Base-by-base conservation (phyloP, 2,329 filamentous ascomycete species). In the Pestalotiopsis fici region DNA sequence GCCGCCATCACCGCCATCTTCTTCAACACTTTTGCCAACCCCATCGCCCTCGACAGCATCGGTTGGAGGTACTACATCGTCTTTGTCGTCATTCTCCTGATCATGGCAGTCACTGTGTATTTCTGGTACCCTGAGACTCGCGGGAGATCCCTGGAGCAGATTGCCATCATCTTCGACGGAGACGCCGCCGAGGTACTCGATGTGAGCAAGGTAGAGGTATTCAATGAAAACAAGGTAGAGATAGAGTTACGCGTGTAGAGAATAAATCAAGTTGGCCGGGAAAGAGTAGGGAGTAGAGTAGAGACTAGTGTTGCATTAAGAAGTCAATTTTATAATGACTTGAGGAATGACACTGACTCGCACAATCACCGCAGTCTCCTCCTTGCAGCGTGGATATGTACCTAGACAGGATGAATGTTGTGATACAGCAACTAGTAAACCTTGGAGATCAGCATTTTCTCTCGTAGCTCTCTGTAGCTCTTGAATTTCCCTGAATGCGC, bases 31-130 rank as follows among this genome's bases (percentile, higher is more conserved):
- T 82, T 81, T 56, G 80, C 81, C 11, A 84, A 83, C 47, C 82
- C 81, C 0, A 80, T 84, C 4, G 81, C 79, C 0, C 76, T 83
- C 64, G 78, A 80, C 0, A 73, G 74, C 0, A 80, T 83, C 31
- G 71, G 69, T 0, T 84, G 82, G 82, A 81, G 78, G 66, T 83
- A 81, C 65, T 84, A 83, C 65, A 79, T 83, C 9, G 79, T 84
- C 3, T 83, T 81, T 70, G 79, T 81, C n/a, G 79, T 74, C 0
- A 72, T 75, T 0, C 67, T 78, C 18, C 69, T 69, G 2, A n/a
- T 66, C 35, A 66, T 55, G 43, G 64, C 78, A 2, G 63, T 71
- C 5, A 70, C 78, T 39, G 78, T 80, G 23, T 81, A 71, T 65
- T 78, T 78, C 72, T 78, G 74, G 69, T 80, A 78, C 64, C 71